A percentile compares a stretch with the other conserved stretches of the same genome.
phyloP scores from a whole-genome alignment of 2,329 filamentous ascomycete genomes.

The Podosphaera xanthii region DNA sequence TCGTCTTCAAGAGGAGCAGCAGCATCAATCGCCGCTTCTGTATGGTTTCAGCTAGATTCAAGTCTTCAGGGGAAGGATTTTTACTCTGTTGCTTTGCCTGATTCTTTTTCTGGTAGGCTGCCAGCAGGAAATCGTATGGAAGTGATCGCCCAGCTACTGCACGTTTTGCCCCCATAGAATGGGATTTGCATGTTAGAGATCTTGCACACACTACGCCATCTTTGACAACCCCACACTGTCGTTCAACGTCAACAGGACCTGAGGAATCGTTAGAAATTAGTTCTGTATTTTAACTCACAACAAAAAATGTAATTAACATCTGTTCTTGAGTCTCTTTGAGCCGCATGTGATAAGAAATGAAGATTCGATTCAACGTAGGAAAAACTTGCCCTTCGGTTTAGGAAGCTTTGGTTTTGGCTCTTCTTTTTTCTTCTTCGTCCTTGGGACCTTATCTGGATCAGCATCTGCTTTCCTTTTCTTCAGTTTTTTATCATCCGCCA shows the following conservation, averaged over 20 bases:
- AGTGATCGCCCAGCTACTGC: slow-evolving; percentile 68
- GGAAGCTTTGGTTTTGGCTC: slow-evolving; percentile 63
- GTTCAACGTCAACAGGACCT: slow-evolving; percentile 80
- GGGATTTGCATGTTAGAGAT: slow-evolving; percentile 80
- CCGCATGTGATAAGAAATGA: background rate
- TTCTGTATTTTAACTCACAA: background rate
- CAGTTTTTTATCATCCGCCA: slow-evolving; percentile 35
- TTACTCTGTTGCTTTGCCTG: slow-evolving; percentile 91
- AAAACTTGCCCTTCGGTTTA: slow-evolving; percentile 49
- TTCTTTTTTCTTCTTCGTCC: slow-evolving; percentile 88
- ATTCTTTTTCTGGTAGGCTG: slow-evolving; percentile 89
- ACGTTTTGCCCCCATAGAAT: slow-evolving; percentile 85
- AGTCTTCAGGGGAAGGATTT: slow-evolving; percentile 17
- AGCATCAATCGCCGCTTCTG: slow-evolving; percentile 83
- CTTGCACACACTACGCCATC: slow-evolving; percentile 75
- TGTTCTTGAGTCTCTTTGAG: background rate
- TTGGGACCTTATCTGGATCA: slow-evolving; percentile 61
- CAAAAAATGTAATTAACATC: background rate
- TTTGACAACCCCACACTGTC: slow-evolving; percentile 73
- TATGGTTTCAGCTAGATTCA: slow-evolving; percentile 5
- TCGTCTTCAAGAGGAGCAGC: slow-evolving; percentile 79
- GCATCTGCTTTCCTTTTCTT: slow-evolving; percentile 61
- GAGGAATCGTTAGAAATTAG: slow-evolving; percentile 1
- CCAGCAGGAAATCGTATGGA: slow-evolving; percentile 79
- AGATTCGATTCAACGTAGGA: background rate